phyloP scores from a whole-genome alignment of 2,329 filamentous ascomycete genomes.

The Akanthomyces uredinophilus region DNA sequence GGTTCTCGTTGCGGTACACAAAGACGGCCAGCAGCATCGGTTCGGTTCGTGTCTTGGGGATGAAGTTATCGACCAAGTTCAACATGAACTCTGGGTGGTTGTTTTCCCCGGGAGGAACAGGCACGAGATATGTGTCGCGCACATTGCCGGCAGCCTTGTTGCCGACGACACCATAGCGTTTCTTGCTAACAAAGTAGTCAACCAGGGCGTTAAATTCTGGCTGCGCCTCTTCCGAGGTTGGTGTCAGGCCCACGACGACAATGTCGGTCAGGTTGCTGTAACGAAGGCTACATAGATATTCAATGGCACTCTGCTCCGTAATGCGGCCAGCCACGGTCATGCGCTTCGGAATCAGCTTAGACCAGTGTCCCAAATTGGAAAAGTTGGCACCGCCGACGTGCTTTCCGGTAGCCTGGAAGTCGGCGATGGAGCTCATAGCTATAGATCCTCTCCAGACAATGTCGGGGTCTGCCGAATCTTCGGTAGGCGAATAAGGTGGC shows the following conservation, averaged over 20 bases:
- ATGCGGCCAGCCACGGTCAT: conserved; percentile 76
- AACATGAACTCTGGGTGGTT: conserved; percentile 81
- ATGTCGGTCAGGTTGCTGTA: conserved; percentile 81
- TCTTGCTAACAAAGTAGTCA: conserved; percentile 77
- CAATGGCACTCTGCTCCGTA: conserved; percentile 73
- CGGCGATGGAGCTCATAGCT: conserved; percentile 70
- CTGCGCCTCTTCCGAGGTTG: conserved; percentile 55
- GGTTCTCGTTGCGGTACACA: conserved; percentile 65
- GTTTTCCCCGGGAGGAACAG: conserved; percentile 66
- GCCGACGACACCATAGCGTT: conserved; percentile 81
- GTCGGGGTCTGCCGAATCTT: conserved; percentile 61
- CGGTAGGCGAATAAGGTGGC: conserved; percentile 76
- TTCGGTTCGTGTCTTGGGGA: conserved; percentile 67
- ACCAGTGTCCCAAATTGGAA: conserved; percentile 60
- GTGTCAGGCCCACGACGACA: conserved; percentile 68
- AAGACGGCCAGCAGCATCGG: conserved; percentile 79
- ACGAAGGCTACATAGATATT: conserved; percentile 83
- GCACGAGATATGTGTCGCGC: conserved; percentile 86
- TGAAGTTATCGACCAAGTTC: conserved; percentile 77
- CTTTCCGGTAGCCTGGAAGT: conserved; percentile 71
- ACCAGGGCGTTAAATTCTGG: conserved; percentile 71
- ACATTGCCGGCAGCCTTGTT: conserved; percentile 71
- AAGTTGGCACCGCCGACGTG: conserved; percentile 83
- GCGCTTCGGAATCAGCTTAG: conserved; percentile 64
- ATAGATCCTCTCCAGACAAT: conserved; percentile 74